Base-by-base conservation (phyloP, 2,329 filamentous ascomycete genomes). In the Penicillium frequentans region DNA sequence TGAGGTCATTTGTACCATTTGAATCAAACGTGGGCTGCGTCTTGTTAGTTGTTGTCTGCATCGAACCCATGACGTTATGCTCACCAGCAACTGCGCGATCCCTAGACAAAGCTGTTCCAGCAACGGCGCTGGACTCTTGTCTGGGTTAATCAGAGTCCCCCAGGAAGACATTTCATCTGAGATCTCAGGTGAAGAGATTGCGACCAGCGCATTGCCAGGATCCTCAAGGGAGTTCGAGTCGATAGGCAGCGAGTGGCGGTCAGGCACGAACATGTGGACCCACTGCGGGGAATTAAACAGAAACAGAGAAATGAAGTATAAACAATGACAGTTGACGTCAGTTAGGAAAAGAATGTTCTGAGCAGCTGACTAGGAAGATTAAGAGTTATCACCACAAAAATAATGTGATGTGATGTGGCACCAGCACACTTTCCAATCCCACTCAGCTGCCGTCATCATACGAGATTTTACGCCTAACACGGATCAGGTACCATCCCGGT, bases 71-170 rank as follows among this genome's bases (percentile, higher is more conserved):
- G 21, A 13, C 29, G n/a, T 23, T 23, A 8, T 39, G 24, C 52
- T 54, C 39, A 93, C 90, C 70, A 92, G 89, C 67, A 90, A 77
- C 56, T 82, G 81, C 45, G 85, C 88, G 64, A 93, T 85, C 31
- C 87, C 86, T 64, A 86, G 77, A 62, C 91, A 80, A 31, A 93
- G 78, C 54, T 86, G 85, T 72, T 89, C 83, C 27, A 93, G 81
- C 45, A 87, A 72, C 52, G 83, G 82, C 4, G 88, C 87, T 5
- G 89, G 85, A 48, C 82, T 84, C 73, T 90, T 91, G 72, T 90
- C 81, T 35, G 78, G 74, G 62, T 86, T 82, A 68, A 90, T 90
- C 67, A 93, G 80, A 16, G 66, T 70, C 49, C 84, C 84, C 76
- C 90, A 91, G 64, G 68, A 61, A 59, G 68, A 72, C 61, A 69